Evolutionary conservation across 257 asterid genomes (phyloP).

Genomic region (Linderniella brevidens): DNA sequence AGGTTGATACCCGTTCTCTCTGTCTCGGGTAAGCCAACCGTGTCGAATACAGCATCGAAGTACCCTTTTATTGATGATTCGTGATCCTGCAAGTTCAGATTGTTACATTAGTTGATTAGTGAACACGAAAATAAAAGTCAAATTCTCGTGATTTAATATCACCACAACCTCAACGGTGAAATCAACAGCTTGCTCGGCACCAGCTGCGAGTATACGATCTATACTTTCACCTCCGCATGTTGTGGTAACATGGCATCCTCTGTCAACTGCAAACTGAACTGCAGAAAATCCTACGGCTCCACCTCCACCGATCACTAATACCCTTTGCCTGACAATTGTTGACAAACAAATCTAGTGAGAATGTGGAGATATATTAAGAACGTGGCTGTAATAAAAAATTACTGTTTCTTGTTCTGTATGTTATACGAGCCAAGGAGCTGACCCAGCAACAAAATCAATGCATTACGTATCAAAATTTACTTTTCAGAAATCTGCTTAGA

Average conservation of each 20-base stretch:
- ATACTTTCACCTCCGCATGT: constrained; percentile 73
- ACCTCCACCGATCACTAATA: constrained; percentile 88
- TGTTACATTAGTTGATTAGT: constrained; percentile 2
- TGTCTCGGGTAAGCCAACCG: constrained; percentile 76
- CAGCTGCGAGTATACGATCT: constrained; percentile 58
- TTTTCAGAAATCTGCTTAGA: no score
- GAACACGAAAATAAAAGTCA: neutral
- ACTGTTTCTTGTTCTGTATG: no score
- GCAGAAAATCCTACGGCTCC: constrained; percentile 99
- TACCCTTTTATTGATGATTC: constrained; percentile 61
- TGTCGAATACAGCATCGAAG: constrained; percentile 90
- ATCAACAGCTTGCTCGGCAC: constrained; percentile 88
- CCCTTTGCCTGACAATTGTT: constrained; percentile 48
- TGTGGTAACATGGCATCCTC: constrained; percentile 79
- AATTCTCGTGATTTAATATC: constrained; percentile 2
- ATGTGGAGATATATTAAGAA: no score
- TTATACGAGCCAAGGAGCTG: no score
- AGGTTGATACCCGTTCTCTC: constrained; percentile 61
- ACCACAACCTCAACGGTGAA: constrained; percentile 55
- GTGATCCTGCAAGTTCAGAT: constrained; percentile 31
- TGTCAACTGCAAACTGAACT: constrained; percentile 83
- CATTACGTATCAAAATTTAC: no score
- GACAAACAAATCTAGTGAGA: constrained; percentile 12
- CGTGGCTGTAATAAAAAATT: no score
- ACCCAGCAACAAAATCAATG: no score